Conservation (phyloP, 495 filamentous ascomycete species). For the Xylaria flabelliformis region DNA sequence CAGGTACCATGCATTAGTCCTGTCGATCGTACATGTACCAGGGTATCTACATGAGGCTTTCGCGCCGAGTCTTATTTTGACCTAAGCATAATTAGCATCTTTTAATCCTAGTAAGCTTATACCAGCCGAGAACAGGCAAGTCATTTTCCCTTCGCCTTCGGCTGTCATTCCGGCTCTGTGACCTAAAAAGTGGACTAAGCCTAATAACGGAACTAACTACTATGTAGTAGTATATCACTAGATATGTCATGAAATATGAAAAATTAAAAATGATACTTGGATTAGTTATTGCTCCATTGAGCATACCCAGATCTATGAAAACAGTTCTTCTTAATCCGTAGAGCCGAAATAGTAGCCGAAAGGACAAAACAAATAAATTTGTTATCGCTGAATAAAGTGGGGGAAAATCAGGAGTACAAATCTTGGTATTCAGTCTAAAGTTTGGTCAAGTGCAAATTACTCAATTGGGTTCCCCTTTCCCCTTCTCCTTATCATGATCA, state of each 20-base stretch:
- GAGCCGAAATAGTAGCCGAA: too few relatives aligned
- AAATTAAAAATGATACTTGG: too few relatives aligned
- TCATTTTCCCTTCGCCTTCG: not conserved
- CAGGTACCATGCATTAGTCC: not conserved
- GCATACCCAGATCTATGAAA: too few relatives aligned
- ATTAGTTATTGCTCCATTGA: too few relatives aligned
- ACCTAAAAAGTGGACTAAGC: too few relatives aligned
- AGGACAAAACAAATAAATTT: not conserved
- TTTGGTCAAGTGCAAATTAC: not conserved
- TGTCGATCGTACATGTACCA: not conserved
- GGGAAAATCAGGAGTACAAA: too few relatives aligned
- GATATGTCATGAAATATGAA: too few relatives aligned
- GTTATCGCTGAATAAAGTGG: not conserved
- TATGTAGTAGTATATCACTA: too few relatives aligned
- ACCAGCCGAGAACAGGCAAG: not conserved
- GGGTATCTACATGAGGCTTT: not conserved
- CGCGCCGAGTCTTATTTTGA: not conserved
- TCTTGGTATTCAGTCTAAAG: not conserved
- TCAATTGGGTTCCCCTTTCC: not conserved
- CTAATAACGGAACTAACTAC: too few relatives aligned
- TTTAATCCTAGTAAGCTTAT: not conserved
- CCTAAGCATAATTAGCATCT: too few relatives aligned
- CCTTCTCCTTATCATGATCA: not conserved
- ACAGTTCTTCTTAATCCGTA: too few relatives aligned
- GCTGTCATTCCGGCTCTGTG: too few relatives aligned